Base-by-base conservation (phyloP, 2,329 filamentous ascomycete species). In the Calonectria pseudoreteaudii region DNA sequence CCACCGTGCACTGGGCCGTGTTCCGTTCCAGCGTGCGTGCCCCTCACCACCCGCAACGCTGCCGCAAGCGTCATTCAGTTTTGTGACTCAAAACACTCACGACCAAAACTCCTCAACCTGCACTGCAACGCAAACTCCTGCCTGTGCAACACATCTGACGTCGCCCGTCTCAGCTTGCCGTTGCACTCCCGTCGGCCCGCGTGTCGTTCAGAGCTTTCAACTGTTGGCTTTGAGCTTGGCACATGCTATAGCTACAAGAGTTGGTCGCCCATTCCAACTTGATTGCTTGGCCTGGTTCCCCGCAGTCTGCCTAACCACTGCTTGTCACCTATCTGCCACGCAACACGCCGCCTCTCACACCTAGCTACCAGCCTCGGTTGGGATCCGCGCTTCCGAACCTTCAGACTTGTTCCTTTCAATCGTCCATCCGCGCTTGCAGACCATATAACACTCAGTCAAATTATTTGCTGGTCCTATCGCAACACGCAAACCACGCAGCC, bases 301-400 rank as follows among this genome's bases (percentile, higher is more conserved):
- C 68, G 66, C 52, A 68, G 30, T 44, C 65, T 64, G 49, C 52
- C 36, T 66, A 50, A 72, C 66, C 49, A 31, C 62, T 36, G 60
- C 34, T 34, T 26, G 41, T 58, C 62, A 50, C 44, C 60, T 52
- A 52, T 41, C 50, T 66, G 71, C 36, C 30, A 66, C 60, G 60
- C 52, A 44, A 41, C 31, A 64, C 66, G 31, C 66, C 58, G 58
- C 64, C 38, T 47, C 58, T 62, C 36, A 30, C 38, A 74, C 38
- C 60, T 71, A 74, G 30, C 71, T 64, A 2, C 72, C 47, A 53
- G 56, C 69, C 66, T 28, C 53, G 47, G 50, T 41, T 58, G 68
- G 72, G 68, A 74, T 79, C 77, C 75, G 74, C 71, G 74, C 70
- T 65, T 41, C 74, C 70, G 77, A 73, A 65, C 71, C 34, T 34